Evolutionary conservation across 2,329 filamentous ascomycete genomes (phyloP), one percentile per base, ranked within the genome.

Genomic region (Cladosporium sp.): DNA sequence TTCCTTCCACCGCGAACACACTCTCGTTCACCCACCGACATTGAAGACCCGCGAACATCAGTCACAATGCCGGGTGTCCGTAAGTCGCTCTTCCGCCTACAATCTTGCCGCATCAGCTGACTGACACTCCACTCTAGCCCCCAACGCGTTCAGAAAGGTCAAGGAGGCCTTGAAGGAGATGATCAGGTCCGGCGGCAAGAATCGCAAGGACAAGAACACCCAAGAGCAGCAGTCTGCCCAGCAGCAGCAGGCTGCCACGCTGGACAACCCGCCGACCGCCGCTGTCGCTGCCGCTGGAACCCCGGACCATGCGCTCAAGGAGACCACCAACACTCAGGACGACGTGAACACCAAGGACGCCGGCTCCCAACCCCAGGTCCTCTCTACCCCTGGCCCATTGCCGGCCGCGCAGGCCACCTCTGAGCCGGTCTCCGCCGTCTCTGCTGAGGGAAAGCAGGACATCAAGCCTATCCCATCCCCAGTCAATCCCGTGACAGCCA

Each of bases 141-240:
- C 61, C 40, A 59, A 63, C 50, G 56, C 58, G 14, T 37, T 58
- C 50, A 53, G 52, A 44, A 57, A 38, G 28, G 52, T 66, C 45
- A 65, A 63, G 56, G 59, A 58, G 41, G 58, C 58, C 16, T 58
- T 66, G 49, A 62, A 63, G 43, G 57, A 58, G 51, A 56, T 66
- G 38, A 63, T 66, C 52, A 59, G 56, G 46, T 49, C 56, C 34
- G 44, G 43, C 22, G 55, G 46, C 44, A 60, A 57, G 28, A 61
- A 59, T 42, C 31, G 49, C n/a, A 52, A 56, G 42, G 34, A 43
- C 22, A 31, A 53, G 16, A 41, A 55, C 11, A 32, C 33, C 19
- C 50, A 46, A 13, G 28, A 56, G 5, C 14, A 43, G 37, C 53
- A 37, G 49, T 53, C 42, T 42, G 41, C 51, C 41, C 54, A 38